Conservation (phyloP, 768 basidiomycete genomes). For the Termitomyces sp. region DNA sequence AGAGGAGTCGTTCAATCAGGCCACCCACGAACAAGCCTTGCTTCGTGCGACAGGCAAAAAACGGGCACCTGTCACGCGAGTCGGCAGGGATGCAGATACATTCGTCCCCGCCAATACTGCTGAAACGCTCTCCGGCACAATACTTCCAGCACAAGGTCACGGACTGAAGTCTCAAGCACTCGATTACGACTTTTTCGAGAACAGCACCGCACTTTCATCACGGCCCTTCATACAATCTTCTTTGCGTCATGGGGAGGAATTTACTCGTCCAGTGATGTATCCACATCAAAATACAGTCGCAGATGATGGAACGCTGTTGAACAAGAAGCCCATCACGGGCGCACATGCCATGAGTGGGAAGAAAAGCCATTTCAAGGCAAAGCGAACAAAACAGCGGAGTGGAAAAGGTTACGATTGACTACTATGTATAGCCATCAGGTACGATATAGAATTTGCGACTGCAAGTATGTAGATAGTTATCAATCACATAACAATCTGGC, state of each 20-base stretch:
- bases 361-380: slow-evolving; percentile 83
- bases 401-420: slow-evolving; percentile 83
- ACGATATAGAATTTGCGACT: too few relatives aligned
- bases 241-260: slow-evolving; percentile 51
- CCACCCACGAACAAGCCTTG: slow-evolving; percentile 60
- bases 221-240: slow-evolving; percentile 65
- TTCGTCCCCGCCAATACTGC: slow-evolving; percentile 50
- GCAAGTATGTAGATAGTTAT: too few relatives aligned
- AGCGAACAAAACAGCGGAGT: slow-evolving; percentile 83
- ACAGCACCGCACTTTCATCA: slow-evolving; percentile 43
- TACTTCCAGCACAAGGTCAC: slow-evolving; percentile 22
- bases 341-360: slow-evolving; percentile 52
- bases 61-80: slow-evolving; percentile 82
- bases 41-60: slow-evolving; percentile 73
- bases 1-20: slow-evolving; percentile 70
- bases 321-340: slow-evolving; percentile 37
- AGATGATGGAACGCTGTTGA: slow-evolving; percentile 70
- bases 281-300: slow-evolving; percentile 84
- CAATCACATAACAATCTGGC: too few relatives aligned
- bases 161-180: slow-evolving; percentile 64
- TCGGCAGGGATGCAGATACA: slow-evolving; percentile 80
- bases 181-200: slow-evolving; percentile 82
- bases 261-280: slow-evolving; percentile 63
- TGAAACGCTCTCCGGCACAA: slow-evolving; percentile 17
- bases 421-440: too few relatives aligned